These are phyloP conservation scores for Pyrus hybrid DNA, from an alignment of 331 rosid species.

Conservation along the genomic window DNA sequence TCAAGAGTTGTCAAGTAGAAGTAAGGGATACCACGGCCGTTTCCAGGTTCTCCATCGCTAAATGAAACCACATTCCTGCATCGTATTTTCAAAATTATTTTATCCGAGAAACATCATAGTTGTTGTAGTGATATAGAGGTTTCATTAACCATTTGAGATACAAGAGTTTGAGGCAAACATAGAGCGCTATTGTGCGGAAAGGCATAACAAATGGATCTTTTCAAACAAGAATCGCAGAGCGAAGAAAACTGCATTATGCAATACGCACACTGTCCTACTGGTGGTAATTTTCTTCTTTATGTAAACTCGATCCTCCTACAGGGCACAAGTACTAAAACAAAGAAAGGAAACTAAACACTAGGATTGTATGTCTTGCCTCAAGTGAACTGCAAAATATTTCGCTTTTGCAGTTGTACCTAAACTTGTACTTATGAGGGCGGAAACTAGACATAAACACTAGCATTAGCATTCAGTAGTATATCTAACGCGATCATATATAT, in stretches of 20 bases:
- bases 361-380: background rate
- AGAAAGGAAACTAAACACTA: background rate
- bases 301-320: background rate
- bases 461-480: no score
- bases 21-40: conserved; percentile 74
- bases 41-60: conserved; percentile 64
- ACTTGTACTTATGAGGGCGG: background rate
- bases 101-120: background rate
- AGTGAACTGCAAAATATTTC: background rate
- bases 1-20: conserved; percentile 87
- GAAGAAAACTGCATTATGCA: background rate
- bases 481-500: background rate
- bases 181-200: background rate
- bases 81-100: background rate
- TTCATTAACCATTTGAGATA: background rate
- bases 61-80: conserved; percentile 82
- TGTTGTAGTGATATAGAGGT: background rate
- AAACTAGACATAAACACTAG: no score
- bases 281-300: background rate
- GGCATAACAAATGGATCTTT: background rate
- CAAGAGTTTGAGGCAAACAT: background rate
- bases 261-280: background rate
- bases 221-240: background rate
- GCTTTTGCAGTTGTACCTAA: background rate
- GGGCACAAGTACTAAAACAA: background rate